Evolutionary conservation across 495 filamentous ascomycete species (phyloP), one percentile per base, ranked within the genome.

Genomic region (Daldinia vernicosa): DNA sequence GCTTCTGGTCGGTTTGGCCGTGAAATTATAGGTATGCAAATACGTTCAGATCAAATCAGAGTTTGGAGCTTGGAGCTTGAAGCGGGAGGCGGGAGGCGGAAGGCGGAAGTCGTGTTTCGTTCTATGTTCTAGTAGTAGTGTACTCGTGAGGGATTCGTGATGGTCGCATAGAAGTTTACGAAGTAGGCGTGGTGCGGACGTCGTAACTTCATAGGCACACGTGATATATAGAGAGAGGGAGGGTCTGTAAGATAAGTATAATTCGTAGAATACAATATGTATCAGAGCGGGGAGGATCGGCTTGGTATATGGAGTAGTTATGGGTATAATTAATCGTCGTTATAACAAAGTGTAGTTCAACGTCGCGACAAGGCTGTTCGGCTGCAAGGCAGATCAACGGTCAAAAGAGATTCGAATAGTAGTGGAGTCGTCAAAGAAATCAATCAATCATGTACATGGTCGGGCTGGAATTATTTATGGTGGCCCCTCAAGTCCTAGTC

Each of bases 371-470:
- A 74, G 66, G 71, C 61, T 70, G 52, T 56, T 70, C 47, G 66
- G 62, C 51, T 66, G 54, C 66, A 70, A 60, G 30, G 57, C 63
- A 57, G 71, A 33, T 70, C 66, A 74, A 63, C 63, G 55, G 62
- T 74, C 62, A 54, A 74, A 66, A 58, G 22, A 57, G 71, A n/a
- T n/a, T n/a, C n/a, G 71, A 70, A 70, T 67, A 60, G 66, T 53
- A 70, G 71, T 57, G 66, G 63, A 74, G 66, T 54, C 26, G 66
- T 22, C 15, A 60, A 12, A 66, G 57, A 61, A 50, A 19, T 72
- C 22, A 12, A 66, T 52, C 57, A 50, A 19, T 72, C 22, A 32
- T 66, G 66, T 56, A 69, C 52, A 64, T 72, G 37, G 52, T 66
- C 52, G 53, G 60, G 45, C 3, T 59, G 45, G 33, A 40, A 61